Evolutionary conservation across 176 grass and related monocot species (phyloP).

Genomic region (Oryza coarctata): DNA sequence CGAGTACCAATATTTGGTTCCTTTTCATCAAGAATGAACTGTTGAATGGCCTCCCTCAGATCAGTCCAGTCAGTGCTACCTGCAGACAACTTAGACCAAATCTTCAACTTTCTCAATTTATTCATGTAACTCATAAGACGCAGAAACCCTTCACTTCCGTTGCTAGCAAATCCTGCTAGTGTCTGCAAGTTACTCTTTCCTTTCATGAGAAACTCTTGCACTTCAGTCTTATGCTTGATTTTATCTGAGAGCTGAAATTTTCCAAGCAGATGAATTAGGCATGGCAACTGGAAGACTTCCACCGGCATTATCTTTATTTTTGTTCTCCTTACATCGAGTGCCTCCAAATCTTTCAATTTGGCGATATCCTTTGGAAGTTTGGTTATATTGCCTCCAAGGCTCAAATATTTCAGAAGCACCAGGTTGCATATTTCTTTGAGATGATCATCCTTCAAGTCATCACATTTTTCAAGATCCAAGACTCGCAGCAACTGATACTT

Average conservation of each 20-base stretch:
- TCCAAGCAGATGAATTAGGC: conserved; percentile 28
- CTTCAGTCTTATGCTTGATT: conserved; percentile 4
- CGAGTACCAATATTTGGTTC: not conserved
- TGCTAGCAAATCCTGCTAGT: conserved; percentile 7
- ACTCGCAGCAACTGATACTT: conserved; percentile 7
- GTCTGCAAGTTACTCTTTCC: conserved; percentile 27
- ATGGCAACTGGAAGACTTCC: conserved; percentile 7
- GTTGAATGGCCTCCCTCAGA: conserved; percentile 12
- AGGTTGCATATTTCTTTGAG: not conserved
- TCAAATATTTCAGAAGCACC: conserved; percentile 5
- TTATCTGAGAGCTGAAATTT: not conserved
- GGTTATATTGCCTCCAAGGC: not conserved
- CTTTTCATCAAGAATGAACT: conserved; percentile 23
- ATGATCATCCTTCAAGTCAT: not conserved
- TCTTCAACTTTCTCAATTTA: conserved; percentile 18
- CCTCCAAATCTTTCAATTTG: not conserved
- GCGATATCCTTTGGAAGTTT: not conserved
- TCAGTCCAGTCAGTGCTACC: not conserved
- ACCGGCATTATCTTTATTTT: not conserved
- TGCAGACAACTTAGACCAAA: not conserved
- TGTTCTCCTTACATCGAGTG: not conserved
- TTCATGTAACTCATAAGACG: conserved; percentile 1
- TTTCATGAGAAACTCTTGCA: not conserved
- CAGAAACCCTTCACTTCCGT: not conserved
- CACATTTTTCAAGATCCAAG: conserved; percentile 26